These are phyloP conservation scores for Hyphodiscus sp. DNA, from an alignment of 2,329 filamentous ascomycete species.

Conservation along the genomic window DNA sequence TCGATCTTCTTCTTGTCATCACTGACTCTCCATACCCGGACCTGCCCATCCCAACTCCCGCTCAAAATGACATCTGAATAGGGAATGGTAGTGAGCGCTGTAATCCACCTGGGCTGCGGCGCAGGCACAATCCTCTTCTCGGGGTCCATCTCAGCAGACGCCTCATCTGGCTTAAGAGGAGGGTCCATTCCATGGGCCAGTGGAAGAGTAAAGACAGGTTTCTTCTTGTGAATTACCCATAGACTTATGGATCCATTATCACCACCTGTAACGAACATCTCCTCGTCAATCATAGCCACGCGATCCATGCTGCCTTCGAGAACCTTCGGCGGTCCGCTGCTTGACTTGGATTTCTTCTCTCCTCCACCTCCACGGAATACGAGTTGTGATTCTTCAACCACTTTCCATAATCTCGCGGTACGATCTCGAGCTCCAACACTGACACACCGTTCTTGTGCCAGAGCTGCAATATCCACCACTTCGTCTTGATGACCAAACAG, in stretches of 20 bases:
- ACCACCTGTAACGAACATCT: conserved; percentile 85
- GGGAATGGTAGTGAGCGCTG: conserved; percentile 76
- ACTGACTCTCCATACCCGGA: conserved; percentile 79
- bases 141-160: conserved; percentile 65
- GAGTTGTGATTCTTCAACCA: conserved; percentile 89
- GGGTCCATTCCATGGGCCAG: conserved; percentile 82
- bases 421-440: conserved; percentile 87
- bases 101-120: conserved; percentile 79
- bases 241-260: conserved; percentile 84
- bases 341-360: conserved; percentile 42
- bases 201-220: conserved; percentile 73
- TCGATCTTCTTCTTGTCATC: conserved; percentile 78
- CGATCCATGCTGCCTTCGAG: conserved; percentile 85
- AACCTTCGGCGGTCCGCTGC: conserved; percentile 34
- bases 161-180: conserved; percentile 57
- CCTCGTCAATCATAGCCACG: conserved; percentile 81
- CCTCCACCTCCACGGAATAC: conserved; percentile 83
- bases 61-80: conserved; percentile 87
- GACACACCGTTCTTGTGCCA: conserved; percentile 81
- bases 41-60: conserved; percentile 88
- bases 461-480: conserved; percentile 75
- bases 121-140: conserved; percentile 52
- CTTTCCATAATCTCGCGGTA: conserved; percentile 91
- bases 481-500: conserved; percentile 94
- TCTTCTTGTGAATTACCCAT: conserved; percentile 92